Evolutionary conservation across 2,329 filamentous ascomycete species (phyloP).

Genomic region (Chaetoscypha palmicola): DNA sequence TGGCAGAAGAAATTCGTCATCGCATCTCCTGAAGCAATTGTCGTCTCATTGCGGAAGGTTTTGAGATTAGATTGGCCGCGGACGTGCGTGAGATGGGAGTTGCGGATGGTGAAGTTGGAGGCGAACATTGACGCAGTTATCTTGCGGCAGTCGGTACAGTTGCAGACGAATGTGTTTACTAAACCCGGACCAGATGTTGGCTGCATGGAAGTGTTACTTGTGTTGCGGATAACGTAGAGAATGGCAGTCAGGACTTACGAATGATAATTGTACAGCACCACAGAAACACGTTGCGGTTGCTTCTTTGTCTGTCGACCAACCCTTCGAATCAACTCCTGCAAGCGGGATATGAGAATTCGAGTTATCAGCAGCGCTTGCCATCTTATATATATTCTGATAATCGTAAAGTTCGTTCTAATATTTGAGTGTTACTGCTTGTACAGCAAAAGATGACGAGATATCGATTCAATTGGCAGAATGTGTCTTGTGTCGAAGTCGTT

Average conservation of each 20-base stretch:
- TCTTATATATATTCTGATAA: too few species aligned
- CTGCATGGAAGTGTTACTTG: constrained; percentile 30
- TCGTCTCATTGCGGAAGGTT: constrained; percentile 37
- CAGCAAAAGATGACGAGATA: too few species aligned
- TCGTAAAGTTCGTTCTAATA: too few species aligned
- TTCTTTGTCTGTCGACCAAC: constrained; percentile 39
- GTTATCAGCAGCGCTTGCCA: too few species aligned
- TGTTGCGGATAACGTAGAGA: too few species aligned
- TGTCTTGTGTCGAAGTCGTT: too few species aligned
- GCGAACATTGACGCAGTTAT: constrained; percentile 57
- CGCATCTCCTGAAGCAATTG: constrained; percentile 38
- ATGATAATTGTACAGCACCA: constrained; percentile 46
- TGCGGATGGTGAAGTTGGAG: constrained; percentile 47
- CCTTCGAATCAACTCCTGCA: constrained; percentile 34
- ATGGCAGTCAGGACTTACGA: constrained; percentile 35
- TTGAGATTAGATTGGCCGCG: constrained; percentile 42
- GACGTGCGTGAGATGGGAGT: constrained; percentile 40
- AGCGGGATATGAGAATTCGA: constrained; percentile 38
- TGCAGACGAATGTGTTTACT: constrained; percentile 47
- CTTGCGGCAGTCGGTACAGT: constrained; percentile 56
- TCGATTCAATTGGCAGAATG: too few species aligned
- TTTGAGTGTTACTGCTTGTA: too few species aligned
- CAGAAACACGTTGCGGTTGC: constrained; percentile 55
- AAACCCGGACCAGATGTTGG: constrained; percentile 40
- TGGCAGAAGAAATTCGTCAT: constrained; percentile 58